A percentile compares a stretch with the other conserved stretches of the same genome.
These are phyloP conservation scores for Scytalidium sp. DNA, from an alignment of 2,329 filamentous ascomycete species.

Conservation along the genomic window DNA sequence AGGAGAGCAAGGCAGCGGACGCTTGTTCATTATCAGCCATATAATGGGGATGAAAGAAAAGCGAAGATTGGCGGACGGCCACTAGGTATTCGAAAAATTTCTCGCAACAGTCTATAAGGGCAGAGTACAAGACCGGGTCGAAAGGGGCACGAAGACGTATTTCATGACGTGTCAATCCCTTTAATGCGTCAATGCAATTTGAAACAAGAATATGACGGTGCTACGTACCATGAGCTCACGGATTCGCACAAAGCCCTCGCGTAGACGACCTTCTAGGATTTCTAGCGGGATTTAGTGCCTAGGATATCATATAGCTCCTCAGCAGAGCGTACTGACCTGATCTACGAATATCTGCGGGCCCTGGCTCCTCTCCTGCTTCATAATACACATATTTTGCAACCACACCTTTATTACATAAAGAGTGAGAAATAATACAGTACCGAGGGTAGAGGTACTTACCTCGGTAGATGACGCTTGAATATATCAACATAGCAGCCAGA, in stretches of 20 bases:
- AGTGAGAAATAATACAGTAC: background rate
- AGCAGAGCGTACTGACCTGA: slow-evolving; percentile 30
- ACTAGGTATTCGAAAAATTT: slow-evolving; percentile 58
- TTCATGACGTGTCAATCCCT: slow-evolving; percentile 55
- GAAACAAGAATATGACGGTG: background rate
- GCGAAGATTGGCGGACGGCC: slow-evolving; percentile 52
- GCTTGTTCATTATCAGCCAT: slow-evolving; percentile 48
- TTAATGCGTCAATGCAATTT: no score
- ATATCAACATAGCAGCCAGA: slow-evolving; percentile 54
- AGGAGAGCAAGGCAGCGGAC: slow-evolving; percentile 44
- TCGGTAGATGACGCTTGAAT: slow-evolving; percentile 55
- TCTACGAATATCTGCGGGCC: slow-evolving; percentile 44
- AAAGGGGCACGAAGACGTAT: slow-evolving; percentile 56
- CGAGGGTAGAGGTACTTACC: slow-evolving; percentile 1
- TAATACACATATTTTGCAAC: slow-evolving; percentile 59
- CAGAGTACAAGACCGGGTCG: slow-evolving; percentile 53
- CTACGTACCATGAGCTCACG: slow-evolving; percentile 43
- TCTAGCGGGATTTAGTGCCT: slow-evolving; percentile 31
- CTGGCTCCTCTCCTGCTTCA: slow-evolving; percentile 49
- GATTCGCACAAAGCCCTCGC: slow-evolving; percentile 57
- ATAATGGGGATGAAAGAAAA: slow-evolving; percentile 54
- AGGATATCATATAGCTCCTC: background rate
- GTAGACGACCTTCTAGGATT: slow-evolving; percentile 55
- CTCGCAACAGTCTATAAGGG: slow-evolving; percentile 53
- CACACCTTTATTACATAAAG: slow-evolving; percentile 26